Base-by-base conservation (phyloP, 169 alveolate genomes). In the Cryptosporidium sp. region DNA sequence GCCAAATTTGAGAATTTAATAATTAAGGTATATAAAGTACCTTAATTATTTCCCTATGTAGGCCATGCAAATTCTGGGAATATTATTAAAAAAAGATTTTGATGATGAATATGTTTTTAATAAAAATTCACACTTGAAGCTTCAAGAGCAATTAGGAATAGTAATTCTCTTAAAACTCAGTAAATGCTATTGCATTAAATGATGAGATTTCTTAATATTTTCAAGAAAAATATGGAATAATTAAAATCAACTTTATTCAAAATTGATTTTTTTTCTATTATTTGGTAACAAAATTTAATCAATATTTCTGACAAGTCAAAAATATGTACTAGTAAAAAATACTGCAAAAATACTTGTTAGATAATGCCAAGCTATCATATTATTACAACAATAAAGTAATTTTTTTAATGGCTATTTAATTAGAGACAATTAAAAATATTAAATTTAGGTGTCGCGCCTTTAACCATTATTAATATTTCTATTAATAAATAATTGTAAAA, bases 1-100 rank as follows among this genome's bases (percentile, higher is more conserved):
- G 43, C 71, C 71, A 65, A 33, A 26, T 65, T 10, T 29, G 45
- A 51, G 67, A 65, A 51, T 65, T 65, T 65, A 48, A 65, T 65
- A 65, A 65, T 65, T 65, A 65, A 65, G 71, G 71, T 65, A 31
- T 9, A 31, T 5, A 33, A n/a, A n/a, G n/a, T 65, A 65, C 71
- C 71, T 65, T 65, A 65, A 65, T 65, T 65, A 65, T 65, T 65
- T 23, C 71, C 71, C 71, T 65, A 65, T 65, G 31, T 65, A 21
- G 71, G 71, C 71, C 71, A 65, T 65, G 43, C 71, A 65, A 29
- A 3, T 65, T 65, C 33, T 37, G 43, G 67, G 14, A n/a, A 52
- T 52, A 26, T n/a, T 55, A 55, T 4, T 55, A 55, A 6, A 52
- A 21, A 52, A 23, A 9, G 9, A 41, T 8, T 41, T 41, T 41